These are phyloP conservation scores for Eimeria sp. DNA, from an alignment of 169 alveolate genomes.

Conservation along the genomic window DNA sequence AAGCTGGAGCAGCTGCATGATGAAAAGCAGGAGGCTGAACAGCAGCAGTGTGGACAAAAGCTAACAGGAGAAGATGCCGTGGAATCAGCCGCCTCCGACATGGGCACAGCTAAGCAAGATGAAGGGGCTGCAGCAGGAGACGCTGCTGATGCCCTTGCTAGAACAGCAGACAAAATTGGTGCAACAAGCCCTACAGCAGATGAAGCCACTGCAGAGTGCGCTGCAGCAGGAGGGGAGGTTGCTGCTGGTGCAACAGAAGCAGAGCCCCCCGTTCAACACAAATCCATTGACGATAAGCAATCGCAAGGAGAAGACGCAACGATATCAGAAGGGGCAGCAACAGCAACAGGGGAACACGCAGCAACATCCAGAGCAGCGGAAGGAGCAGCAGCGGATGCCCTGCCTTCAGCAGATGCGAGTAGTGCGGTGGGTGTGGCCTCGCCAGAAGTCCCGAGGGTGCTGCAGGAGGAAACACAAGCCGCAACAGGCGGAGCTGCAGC, in stretches of 20 bases:
- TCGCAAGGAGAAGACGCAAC: not conserved
- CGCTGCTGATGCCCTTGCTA: not conserved
- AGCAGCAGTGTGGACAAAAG: not conserved
- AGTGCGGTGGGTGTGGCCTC: not conserved
- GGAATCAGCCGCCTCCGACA: not conserved
- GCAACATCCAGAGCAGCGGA: not conserved
- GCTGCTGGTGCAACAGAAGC: slow-evolving; percentile 2
- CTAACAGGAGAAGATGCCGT: not conserved
- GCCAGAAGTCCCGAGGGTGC: not conserved
- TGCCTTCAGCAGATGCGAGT: not conserved
- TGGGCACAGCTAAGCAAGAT: no score
- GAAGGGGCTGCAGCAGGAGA: not conserved
- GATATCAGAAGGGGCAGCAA: no score
- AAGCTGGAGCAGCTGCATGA: not conserved
- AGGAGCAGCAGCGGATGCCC: not conserved
- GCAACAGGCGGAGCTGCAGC: slow-evolving; percentile 4
- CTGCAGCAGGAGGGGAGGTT: not conserved
- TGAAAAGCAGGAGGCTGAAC: not conserved
- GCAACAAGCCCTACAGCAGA: no score
- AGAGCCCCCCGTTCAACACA: not conserved
- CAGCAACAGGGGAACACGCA: no score
- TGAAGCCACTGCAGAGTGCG: not conserved
- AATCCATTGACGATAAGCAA: not conserved
- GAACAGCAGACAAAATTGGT: not conserved
- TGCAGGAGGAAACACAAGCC: not conserved